Percentiles rank a stretch among this genome's conserved stretches.
These are phyloP conservation scores for Polysphondylium violaceum DNA, from an alignment of 78 protist genomes.

Conservation along the genomic window DNA sequence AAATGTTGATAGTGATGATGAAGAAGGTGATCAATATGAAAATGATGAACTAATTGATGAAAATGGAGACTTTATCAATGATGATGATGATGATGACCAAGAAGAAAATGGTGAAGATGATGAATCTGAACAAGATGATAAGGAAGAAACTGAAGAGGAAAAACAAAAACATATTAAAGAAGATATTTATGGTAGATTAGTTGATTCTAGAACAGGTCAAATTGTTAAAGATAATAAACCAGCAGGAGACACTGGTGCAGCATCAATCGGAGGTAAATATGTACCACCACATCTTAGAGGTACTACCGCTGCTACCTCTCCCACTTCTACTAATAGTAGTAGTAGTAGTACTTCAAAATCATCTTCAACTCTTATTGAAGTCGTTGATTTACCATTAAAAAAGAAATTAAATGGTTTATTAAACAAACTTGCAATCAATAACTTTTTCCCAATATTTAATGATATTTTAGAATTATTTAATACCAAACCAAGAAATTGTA, in stretches of 20 bases:
- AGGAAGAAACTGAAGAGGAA: not conserved
- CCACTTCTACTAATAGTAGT: not conserved
- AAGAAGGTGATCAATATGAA: not conserved
- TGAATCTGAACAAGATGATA: constrained; percentile 26
- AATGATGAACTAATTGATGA: not conserved
- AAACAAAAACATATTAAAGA: constrained; percentile 28
- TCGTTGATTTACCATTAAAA: constrained; percentile 31
- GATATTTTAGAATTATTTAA: constrained; percentile 50
- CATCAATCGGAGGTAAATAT: constrained; percentile 48
- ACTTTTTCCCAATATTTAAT: constrained; percentile 37
- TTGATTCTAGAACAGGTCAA: constrained; percentile 60
- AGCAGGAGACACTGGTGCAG: constrained; percentile 18
- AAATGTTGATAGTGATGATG: constrained; percentile 14
- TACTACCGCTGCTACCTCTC: not conserved
- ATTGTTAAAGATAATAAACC: constrained; percentile 65
- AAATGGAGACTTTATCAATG: constrained; percentile 13
- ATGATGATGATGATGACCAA: constrained; percentile 36
- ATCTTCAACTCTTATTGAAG: not conserved
- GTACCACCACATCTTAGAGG: constrained; percentile 66
- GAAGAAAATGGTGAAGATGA: constrained; percentile 20
- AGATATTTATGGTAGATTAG: constrained; percentile 75
- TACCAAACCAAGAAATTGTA: constrained; percentile 52
- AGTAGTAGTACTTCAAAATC: not conserved
- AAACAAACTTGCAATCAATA: constrained; percentile 61
- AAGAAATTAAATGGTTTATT: constrained; percentile 54